phyloP scores from a whole-genome alignment of 257 asterid species.

The Solanum paucissectum region DNA sequence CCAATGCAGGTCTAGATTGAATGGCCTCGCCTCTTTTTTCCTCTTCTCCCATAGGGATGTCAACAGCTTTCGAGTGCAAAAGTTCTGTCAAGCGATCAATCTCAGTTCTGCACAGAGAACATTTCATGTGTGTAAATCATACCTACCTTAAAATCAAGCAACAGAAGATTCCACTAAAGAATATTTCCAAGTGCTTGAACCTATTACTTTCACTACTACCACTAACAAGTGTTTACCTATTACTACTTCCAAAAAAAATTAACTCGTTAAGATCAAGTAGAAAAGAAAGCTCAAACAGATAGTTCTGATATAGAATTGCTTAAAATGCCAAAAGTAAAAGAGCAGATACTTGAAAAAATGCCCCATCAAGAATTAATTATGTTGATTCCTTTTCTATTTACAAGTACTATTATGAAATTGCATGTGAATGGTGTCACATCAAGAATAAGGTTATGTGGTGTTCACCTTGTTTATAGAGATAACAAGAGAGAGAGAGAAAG shows the following conservation, averaged over 20 bases:
- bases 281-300: not conserved
- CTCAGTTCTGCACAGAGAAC: conserved; percentile 53
- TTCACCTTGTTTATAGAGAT: not conserved
- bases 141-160: not conserved
- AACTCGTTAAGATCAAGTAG: not conserved
- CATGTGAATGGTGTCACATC: not conserved
- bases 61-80: conserved; percentile 58
- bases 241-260: not conserved
- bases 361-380: not conserved
- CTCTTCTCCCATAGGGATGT: conserved; percentile 17
- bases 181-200: not conserved
- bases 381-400: not conserved
- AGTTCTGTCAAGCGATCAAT: conserved; percentile 57
- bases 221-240: not conserved
- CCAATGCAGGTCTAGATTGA: conserved; percentile 15
- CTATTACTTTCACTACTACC: not conserved
- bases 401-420: not conserved
- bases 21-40: conserved; percentile 13
- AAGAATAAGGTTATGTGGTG: not conserved
- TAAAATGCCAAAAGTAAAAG: not conserved
- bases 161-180: not conserved
- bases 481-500: not conserved
- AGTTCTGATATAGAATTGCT: not conserved
- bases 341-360: not conserved
- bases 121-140: not conserved